phyloP scores from a whole-genome alignment of 1,139 yeast species.

The Saccharomycopsis hybrid region DNA sequence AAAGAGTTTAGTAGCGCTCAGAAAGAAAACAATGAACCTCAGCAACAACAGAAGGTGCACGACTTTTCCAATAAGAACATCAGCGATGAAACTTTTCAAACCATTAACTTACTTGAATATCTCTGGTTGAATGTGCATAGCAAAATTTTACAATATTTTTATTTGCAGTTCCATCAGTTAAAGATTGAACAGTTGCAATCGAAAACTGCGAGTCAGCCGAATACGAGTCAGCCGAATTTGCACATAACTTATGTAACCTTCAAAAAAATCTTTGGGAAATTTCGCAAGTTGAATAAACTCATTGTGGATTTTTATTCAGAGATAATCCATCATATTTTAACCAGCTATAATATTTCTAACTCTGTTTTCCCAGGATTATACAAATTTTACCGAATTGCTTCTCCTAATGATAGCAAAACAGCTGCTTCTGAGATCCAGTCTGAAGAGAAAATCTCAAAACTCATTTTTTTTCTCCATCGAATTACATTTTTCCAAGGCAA shows the following conservation, averaged over 20 bases:
- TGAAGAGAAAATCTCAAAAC: background rate
- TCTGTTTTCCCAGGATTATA: conserved; percentile 4
- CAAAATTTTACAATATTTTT: conserved; percentile 12
- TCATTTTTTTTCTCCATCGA: conserved; percentile 8
- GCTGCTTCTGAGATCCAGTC: background rate
- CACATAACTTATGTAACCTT: conserved; percentile 3
- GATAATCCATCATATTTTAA: conserved; percentile 4
- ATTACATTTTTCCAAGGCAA: conserved; percentile 13
- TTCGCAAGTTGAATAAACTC: background rate
- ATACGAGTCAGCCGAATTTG: background rate
- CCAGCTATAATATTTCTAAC: conserved; percentile 1
- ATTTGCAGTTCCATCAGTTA: conserved; percentile 14
- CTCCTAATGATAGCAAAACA: background rate
- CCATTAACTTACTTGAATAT: conserved; percentile 5
- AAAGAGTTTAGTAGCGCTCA: too few species aligned
- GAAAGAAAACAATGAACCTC: too few species aligned
- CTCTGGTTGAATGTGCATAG: conserved; percentile 13
- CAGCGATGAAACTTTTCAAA: background rate
- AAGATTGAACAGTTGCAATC: conserved; percentile 9
- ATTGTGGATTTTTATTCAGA: conserved; percentile 9
- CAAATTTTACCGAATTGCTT: background rate
- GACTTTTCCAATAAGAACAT: too few species aligned
- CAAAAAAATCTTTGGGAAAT: conserved; percentile 9
- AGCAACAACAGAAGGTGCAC: too few species aligned
- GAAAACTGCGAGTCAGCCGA: background rate